Base-by-base conservation (phyloP, 805 yeast genomes). In the Lachancea mirantina region DNA sequence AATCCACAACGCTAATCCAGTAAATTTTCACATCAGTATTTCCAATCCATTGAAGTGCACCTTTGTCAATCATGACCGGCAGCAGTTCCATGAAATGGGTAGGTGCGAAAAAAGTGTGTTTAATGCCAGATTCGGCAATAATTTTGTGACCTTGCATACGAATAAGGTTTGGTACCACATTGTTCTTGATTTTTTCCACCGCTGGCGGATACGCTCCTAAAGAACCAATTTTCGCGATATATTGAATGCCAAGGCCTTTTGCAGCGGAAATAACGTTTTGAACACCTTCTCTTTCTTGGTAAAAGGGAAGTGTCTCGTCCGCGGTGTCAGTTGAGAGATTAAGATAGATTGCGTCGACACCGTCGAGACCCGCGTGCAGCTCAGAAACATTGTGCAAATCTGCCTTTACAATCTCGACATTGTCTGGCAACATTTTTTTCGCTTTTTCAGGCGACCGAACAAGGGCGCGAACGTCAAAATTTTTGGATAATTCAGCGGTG, bases 61-160 rank as follows among this genome's bases (percentile, higher is more conserved):
- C 13, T 19, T 22, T 22, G 34, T 30, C 34, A 22, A 30, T 30
- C 30, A 22, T 30, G 34, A 22, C 13, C 15, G 34, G 34, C n/a
- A 30, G 34, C 34, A 30, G 18, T 23, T 30, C 34, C 34, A 30
- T 30, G 29, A 30, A 30, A 30, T 30, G 34, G 19, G 34, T 30
- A 8, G 34, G 34, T 16, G 34, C 34, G 18, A 30, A 30, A 30
- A 22, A 30, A 16, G 34, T 30, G 18, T 30, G 34, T 8, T 16
- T 28, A 13, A 30, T 23, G 15, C 34, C 30, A 8, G 27, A 30
- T 21, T 23, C 25, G 7, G 7, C 11, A 14, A 23, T 23, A 14
- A 23, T 23, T 10, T 23, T 23, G 18, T 28, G 31, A 6, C 31
- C 31, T 17, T 28, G 23, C 31, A 28, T 28, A 11, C 31, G 23